These are phyloP conservation scores for Colletotrichum phormii DNA, from an alignment of 2,329 filamentous ascomycete species.

Conservation along the genomic window DNA sequence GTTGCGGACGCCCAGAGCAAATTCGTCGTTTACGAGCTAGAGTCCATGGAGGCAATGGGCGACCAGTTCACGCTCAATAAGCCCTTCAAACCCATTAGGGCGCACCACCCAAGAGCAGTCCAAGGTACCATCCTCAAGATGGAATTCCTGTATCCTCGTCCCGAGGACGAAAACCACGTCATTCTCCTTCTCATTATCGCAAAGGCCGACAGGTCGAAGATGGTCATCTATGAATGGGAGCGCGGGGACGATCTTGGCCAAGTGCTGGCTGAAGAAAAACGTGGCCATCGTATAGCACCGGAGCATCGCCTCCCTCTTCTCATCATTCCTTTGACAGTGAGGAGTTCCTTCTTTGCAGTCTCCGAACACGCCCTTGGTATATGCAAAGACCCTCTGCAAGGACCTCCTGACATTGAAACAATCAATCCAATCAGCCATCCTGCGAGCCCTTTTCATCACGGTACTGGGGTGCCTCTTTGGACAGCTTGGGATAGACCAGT, in stretches of 20 bases:
- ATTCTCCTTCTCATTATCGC: slow-evolving; percentile 78
- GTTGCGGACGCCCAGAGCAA: slow-evolving; percentile 77
- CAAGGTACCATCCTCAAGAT: slow-evolving; percentile 85
- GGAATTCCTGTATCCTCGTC: slow-evolving; percentile 82
- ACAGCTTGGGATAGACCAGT: slow-evolving; percentile 85
- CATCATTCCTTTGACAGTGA: slow-evolving; percentile 77
- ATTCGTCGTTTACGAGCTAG: slow-evolving; percentile 79
- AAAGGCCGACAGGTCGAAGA: slow-evolving; percentile 59
- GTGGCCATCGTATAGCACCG: slow-evolving; percentile 61
- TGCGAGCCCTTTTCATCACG: slow-evolving; percentile 60
- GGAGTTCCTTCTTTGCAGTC: slow-evolving; percentile 77
- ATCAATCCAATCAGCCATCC: slow-evolving; percentile 55
- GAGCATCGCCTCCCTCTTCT: slow-evolving; percentile 73
- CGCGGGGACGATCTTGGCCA: slow-evolving; percentile 58
- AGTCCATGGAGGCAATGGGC: slow-evolving; percentile 64
- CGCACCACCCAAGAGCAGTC: slow-evolving; percentile 57
- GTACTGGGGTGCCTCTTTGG: slow-evolving; percentile 72
- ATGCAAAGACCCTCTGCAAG: slow-evolving; percentile 65
- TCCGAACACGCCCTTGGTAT: slow-evolving; percentile 69
- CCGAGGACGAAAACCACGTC: slow-evolving; percentile 75
- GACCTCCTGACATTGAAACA: slow-evolving; percentile 59
- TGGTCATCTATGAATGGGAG: slow-evolving; percentile 73
- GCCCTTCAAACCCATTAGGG: slow-evolving; percentile 70
- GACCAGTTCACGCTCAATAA: slow-evolving; percentile 58
- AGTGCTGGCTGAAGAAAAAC: slow-evolving; percentile 59